Base-by-base conservation (phyloP, 495 filamentous ascomycete species). In the Penicillium pancosmium region DNA sequence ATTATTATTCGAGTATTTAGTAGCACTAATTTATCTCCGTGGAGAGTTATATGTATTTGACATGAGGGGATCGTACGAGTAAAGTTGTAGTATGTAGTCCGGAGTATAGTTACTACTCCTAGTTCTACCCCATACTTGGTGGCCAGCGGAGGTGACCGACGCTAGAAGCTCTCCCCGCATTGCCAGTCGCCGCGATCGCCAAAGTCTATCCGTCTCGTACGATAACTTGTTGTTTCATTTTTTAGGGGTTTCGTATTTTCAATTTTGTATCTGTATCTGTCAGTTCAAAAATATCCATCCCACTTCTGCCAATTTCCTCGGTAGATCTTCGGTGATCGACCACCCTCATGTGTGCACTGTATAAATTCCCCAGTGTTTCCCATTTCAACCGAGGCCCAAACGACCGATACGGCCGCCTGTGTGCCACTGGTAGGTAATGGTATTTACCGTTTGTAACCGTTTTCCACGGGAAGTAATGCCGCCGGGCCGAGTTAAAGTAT, bases 81-180 rank as follows among this genome's bases (percentile, higher is more conserved):
- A 12, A 40, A 31, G 27, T 31, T 31, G 36, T 38, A 13, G 36
- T 38, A 15, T 38, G 36, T 38, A 48, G 13, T 36, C 34, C 23
- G 36, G 36, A 38, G 11, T 48, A 11, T 12, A n/a, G n/a, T n/a
- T n/a, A n/a, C n/a, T n/a, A 48, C 21, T 50, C 33, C 23, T 33
- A 31, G 6, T 9, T 4, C 27, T 31, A 31, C 27, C 27, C 27
- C 27, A 25, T 50, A 27, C 21, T 50, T 4, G 8, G 15, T 38
- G 36, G 36, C 36, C 2, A 36, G 34, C 41, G 41, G 33, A n/a
- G 27, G n/a, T 35, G 40, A 18, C 27, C 40, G 43, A 43, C 56
- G 56, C 56, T 59, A 52, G 54, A 53, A 65, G 65, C 60, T 68
- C 57, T 61, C 66, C 66, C 66, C 66, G 66, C 63, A 66, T 57